A percentile compares a stretch with the other conserved stretches of the same genome.
Evolutionary conservation across 2,329 filamentous ascomycete species (phyloP).

Genomic region (Drechslera avenae): DNA sequence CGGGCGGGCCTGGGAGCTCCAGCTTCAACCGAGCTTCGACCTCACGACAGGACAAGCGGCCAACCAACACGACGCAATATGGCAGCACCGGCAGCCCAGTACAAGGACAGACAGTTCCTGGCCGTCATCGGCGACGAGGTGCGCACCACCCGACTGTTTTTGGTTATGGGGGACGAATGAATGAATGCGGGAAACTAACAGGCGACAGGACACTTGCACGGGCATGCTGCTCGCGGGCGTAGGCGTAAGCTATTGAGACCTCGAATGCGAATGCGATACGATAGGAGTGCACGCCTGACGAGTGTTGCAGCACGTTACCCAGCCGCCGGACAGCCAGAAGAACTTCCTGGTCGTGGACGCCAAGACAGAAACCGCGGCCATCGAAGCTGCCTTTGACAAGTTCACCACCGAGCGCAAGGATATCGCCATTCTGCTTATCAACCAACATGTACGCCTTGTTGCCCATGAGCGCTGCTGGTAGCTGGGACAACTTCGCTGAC

Average conservation of each 20-base stretch:
- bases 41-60: constrained; percentile 23
- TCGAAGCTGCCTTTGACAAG: constrained; percentile 86
- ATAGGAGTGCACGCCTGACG: constrained; percentile 7
- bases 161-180: neutral
- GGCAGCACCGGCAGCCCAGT: constrained; percentile 64
- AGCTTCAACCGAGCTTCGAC: constrained; percentile 25
- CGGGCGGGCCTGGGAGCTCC: constrained; percentile 1
- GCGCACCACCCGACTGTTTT: constrained; percentile 8
- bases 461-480: neutral
- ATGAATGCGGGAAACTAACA: constrained; percentile 19
- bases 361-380: constrained; percentile 87
- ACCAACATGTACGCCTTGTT: constrained; percentile 78
- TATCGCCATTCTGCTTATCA: constrained; percentile 95
- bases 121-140: constrained; percentile 98
- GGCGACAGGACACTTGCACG: constrained; percentile 84
- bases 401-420: constrained; percentile 93
- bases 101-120: constrained; percentile 88
- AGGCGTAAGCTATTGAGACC: constrained; percentile 67
- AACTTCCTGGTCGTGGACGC: constrained; percentile 96
- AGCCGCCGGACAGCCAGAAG: constrained; percentile 86
- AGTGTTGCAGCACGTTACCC: constrained; percentile 78
- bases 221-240: constrained; percentile 94
- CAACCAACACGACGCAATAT: constrained; percentile 49
- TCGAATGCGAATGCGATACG: neutral
- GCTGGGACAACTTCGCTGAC: constrained; percentile 11